Percentiles rank a stretch among this genome's conserved stretches.
phyloP scores from a whole-genome alignment of 768 basidiomycete genomes.

The Favolaschia claudopus region DNA sequence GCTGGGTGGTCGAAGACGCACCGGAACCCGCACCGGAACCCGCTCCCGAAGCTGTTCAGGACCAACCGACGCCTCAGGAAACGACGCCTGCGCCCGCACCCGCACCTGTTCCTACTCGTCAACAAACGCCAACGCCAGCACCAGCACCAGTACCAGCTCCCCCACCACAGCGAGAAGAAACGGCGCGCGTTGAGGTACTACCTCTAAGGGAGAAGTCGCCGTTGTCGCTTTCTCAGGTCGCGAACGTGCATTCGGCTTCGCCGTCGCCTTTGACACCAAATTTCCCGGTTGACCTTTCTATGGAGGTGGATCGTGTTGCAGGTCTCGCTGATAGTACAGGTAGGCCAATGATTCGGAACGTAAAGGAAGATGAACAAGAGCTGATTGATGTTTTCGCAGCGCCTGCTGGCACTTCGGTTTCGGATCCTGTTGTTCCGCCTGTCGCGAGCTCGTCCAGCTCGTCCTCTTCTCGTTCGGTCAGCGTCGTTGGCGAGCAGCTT shows the following conservation, averaged over 20 bases:
- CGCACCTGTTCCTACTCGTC: neutral
- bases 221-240: conserved; percentile 16
- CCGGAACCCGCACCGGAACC: neutral
- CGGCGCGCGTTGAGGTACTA: too few species aligned
- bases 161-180: too few species aligned
- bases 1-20: conserved; percentile 15
- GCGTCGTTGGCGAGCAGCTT: too few species aligned
- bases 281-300: neutral
- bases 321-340: too few species aligned
- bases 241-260: conserved; percentile 4
- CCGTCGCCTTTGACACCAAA: conserved; percentile 18
- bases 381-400: too few species aligned
- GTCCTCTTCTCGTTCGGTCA: too few species aligned
- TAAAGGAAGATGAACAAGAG: too few species aligned
- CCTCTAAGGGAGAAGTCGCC: conserved; percentile 17
- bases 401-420: too few species aligned
- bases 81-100: neutral
- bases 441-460: too few species aligned
- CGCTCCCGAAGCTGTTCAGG: neutral
- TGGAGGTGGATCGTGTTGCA: conserved; percentile 14
- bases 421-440: too few species aligned
- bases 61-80: conserved; percentile 3
- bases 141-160: neutral
- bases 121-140: too few species aligned
- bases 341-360: too few species aligned